Evolutionary conservation across 768 basidiomycete species (phyloP).

Genomic region (Xerocomellus chrysenteron): DNA sequence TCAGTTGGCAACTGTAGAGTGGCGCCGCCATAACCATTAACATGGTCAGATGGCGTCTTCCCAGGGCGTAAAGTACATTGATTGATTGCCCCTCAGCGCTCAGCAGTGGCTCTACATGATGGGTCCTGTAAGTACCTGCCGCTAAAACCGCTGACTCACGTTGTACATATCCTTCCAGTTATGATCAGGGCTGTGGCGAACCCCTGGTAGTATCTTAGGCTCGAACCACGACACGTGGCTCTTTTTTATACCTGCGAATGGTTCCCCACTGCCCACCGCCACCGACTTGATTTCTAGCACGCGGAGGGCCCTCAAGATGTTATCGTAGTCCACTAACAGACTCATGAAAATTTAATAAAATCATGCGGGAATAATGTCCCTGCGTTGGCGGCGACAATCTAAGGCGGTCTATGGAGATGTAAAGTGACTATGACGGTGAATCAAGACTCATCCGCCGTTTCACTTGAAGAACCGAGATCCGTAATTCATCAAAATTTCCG

Average conservation of each 20-base stretch:
- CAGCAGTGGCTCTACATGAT: background rate
- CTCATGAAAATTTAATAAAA: constrained; percentile 7
- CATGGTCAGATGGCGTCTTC: too few species aligned
- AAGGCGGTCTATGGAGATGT: background rate
- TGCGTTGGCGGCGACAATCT: background rate
- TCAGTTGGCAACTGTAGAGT: too few species aligned
- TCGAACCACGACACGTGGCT: too few species aligned
- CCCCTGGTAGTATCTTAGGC: too few species aligned
- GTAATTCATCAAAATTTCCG: constrained; percentile 60
- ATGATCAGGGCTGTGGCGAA: too few species aligned
- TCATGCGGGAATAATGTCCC: background rate
- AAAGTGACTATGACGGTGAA: background rate
- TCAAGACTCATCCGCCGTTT: background rate
- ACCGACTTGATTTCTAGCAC: background rate
- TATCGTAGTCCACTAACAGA: background rate
- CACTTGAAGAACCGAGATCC: constrained; percentile 47
- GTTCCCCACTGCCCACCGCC: background rate
- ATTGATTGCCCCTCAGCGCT: too few species aligned
- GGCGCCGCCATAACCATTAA: too few species aligned
- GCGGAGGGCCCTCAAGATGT: background rate
- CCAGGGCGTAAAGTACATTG: too few species aligned
- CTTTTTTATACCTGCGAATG: too few species aligned
- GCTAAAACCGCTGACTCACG: background rate
- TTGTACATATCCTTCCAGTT: background rate
- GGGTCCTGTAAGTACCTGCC: background rate